phyloP scores from a whole-genome alignment of 202 grass and related monocot species.

The Panicum hallii region DNA sequence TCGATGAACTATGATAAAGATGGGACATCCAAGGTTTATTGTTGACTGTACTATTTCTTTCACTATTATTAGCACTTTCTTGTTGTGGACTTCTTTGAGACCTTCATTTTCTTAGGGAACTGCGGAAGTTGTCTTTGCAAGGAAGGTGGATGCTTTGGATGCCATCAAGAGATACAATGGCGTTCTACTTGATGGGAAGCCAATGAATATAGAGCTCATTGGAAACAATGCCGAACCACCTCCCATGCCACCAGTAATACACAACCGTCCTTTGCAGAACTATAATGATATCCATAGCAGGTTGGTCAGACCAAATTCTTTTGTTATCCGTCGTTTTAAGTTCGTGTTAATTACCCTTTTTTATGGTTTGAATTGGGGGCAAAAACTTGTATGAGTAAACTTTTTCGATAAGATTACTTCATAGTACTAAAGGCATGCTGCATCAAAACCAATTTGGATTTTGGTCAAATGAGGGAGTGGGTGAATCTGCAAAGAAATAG shows the following conservation, averaged over 20 bases:
- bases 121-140: constrained; percentile 87
- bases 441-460: constrained; percentile 27
- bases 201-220: constrained; percentile 82
- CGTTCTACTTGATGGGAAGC: constrained; percentile 84
- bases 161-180: constrained; percentile 81
- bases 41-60: constrained; percentile 21
- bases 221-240: constrained; percentile 58
- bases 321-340: neutral
- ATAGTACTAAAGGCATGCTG: neutral
- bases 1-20: constrained; percentile 87
- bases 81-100: neutral
- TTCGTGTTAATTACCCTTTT: neutral
- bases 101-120: constrained; percentile 63
- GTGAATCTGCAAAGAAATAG: constrained; percentile 2
- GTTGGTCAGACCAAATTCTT: constrained; percentile 42
- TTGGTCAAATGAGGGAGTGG: neutral
- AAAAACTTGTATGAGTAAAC: constrained; percentile 19
- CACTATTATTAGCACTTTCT: constrained; percentile 21
- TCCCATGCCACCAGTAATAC: constrained; percentile 46
- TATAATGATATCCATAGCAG: constrained; percentile 54
- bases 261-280: constrained; percentile 51
- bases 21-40: constrained; percentile 78
- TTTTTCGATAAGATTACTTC: constrained; percentile 21
- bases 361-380: constrained; percentile 23
- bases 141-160: constrained; percentile 74